Base-by-base conservation (phyloP, 2,329 filamentous ascomycete genomes). In the Claviceps pusilla region DNA sequence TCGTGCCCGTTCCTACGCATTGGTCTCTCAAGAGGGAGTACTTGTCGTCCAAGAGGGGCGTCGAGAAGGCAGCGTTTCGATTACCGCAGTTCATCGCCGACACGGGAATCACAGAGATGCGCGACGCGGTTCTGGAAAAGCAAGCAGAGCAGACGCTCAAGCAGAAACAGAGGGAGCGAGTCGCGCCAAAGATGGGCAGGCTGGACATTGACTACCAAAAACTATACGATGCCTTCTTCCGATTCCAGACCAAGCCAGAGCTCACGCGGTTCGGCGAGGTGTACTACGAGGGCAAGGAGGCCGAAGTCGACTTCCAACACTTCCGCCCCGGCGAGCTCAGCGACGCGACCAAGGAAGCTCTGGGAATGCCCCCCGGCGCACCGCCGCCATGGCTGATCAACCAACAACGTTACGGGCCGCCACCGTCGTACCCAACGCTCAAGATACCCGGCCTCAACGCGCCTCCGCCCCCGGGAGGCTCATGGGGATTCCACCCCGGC, bases 221-320 rank as follows among this genome's bases (percentile, higher is more conserved):
- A 68, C 82, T 97, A 54, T 97, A 97, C 71, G 93, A 97, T 66
- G 93, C 93, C 4, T 98, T 98, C 75, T 98, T 98, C 76, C 82
- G 89, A 56, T 94, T 95, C 66, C 93, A 98, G 72, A 95, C 89
- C 45, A 98, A 98, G 71, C 93, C 93, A 0, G 84, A 89, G 61
- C 73, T 98, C 58, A 97, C 93, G 37, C 81, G 90, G 47, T 98
- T 95, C 62, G 93, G 93, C 45, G 93, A 98, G 69, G 90, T 98
- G n/a, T 98, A 98, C 70, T 97, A 97, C 68, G 93, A 98, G 70
- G 93, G 93, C 66, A 98, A 98, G 69, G 93, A 98, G 67, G 93
- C 88, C 65, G 93, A 98, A 70, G 95, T 93, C 0, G 95, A 97
- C 66, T 79, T 95, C 59, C 84, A 87, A 62, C 87, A 96, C 70